Percentiles rank a stretch among this genome's conserved stretches.
These are phyloP conservation scores for Stemphylium beticola DNA, from an alignment of 2,329 filamentous ascomycete genomes.

Conservation along the genomic window DNA sequence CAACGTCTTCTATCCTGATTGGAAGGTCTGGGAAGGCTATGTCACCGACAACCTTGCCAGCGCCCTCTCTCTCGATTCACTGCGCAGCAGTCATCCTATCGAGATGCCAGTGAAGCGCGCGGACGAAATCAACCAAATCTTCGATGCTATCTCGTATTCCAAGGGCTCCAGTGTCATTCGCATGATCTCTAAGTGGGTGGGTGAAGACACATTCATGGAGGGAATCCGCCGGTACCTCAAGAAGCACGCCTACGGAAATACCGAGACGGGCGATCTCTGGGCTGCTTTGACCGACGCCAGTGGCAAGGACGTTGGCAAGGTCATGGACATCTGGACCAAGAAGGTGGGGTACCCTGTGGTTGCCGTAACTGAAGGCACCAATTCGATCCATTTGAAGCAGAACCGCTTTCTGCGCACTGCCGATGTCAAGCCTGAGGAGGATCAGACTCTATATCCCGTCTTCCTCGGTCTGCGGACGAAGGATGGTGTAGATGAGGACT, in stretches of 20 bases:
- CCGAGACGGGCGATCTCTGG: constrained; percentile 89
- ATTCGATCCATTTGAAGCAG: constrained; percentile 85
- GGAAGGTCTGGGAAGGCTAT: constrained; percentile 97
- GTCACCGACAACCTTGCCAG: constrained; percentile 91
- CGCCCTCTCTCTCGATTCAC: constrained; percentile 84
- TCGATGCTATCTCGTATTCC: constrained; percentile 95
- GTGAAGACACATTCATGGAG: constrained; percentile 91
- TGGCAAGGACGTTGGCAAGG: constrained; percentile 85
- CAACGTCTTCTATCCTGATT: constrained; percentile 95
- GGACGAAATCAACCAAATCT: constrained; percentile 97
- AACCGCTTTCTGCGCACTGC: constrained; percentile 93
- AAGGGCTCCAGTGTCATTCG: constrained; percentile 95
- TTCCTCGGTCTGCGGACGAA: constrained; percentile 86
- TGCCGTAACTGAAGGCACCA: constrained; percentile 77
- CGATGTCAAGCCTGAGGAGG: constrained; percentile 92
- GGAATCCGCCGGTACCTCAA: constrained; percentile 90
- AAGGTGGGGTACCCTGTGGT: constrained; percentile 93
- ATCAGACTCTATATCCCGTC: constrained; percentile 84
- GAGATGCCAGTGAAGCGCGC: constrained; percentile 95
- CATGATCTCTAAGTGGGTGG: constrained; percentile 96
- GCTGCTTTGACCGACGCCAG: constrained; percentile 84
- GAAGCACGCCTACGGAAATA: constrained; percentile 97
- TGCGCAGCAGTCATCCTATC: constrained; percentile 94
- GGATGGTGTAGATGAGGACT: constrained; percentile 77
- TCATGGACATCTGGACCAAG: constrained; percentile 98